Evolutionary conservation across 2,329 filamentous ascomycete genomes (phyloP).

Genomic region (Macrophomina tecta): DNA sequence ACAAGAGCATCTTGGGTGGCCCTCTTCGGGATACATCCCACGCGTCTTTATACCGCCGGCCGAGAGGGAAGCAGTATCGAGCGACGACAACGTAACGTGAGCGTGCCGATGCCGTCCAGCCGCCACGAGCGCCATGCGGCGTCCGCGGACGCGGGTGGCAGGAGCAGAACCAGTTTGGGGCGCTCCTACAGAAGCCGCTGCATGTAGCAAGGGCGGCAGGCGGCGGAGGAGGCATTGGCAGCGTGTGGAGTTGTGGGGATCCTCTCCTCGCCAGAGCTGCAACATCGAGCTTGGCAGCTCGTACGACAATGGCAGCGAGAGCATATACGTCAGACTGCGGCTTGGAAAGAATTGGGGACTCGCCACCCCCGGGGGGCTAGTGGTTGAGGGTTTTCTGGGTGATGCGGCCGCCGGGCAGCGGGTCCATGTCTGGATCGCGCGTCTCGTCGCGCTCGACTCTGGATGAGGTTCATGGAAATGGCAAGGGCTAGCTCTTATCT

Average conservation of each 20-base stretch:
- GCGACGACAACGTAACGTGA: background rate
- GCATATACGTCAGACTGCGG: conserved; percentile 19
- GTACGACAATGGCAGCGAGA: background rate
- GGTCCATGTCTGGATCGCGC: conserved; percentile 1
- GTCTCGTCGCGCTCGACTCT: background rate
- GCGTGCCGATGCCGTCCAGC: background rate
- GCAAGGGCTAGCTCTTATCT: conserved; percentile 15
- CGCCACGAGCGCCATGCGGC: background rate
- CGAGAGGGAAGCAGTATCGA: background rate
- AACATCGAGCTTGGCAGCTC: conserved; percentile 2
- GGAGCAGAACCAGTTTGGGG: background rate
- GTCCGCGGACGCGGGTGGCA: background rate
- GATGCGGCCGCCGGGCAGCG: conserved; percentile 1
- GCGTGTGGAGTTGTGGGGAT: conserved; percentile 20
- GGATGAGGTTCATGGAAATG: background rate
- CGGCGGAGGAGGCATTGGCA: background rate
- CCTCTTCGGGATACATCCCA: background rate
- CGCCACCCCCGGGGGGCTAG: background rate
- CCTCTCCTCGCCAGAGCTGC: background rate
- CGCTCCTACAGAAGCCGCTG: background rate
- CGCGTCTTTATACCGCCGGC: background rate
- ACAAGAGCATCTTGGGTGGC: background rate
- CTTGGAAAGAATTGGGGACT: background rate
- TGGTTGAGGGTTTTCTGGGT: background rate
- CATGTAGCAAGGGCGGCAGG: background rate